Conservation (phyloP, 1,284 basidiomycete species). For the Veloporphyrellus conicus region DNA sequence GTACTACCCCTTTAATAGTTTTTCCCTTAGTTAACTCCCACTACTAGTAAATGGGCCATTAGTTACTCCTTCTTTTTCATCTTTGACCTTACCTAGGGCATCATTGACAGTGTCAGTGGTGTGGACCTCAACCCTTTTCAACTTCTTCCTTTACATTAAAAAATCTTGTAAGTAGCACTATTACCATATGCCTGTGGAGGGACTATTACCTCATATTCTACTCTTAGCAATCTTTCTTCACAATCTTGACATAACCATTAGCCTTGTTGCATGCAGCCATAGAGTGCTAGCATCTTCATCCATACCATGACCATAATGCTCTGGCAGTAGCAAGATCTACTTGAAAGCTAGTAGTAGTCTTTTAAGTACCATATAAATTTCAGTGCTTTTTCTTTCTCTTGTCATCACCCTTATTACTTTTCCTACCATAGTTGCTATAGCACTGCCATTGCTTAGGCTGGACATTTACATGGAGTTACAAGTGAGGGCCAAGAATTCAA, state of each 20-base stretch:
- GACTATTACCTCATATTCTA: not conserved
- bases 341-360: not conserved
- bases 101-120: not conserved
- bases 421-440: slow-evolving; percentile 9
- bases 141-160: not conserved
- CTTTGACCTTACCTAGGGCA: slow-evolving; percentile 3
- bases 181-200: not conserved
- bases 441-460: slow-evolving; percentile 2
- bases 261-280: not conserved
- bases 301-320: not conserved
- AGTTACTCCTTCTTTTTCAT: not conserved
- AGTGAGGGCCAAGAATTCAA: not conserved
- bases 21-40: not conserved
- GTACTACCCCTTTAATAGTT: slow-evolving; percentile 6
- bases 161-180: too few relatives aligned
- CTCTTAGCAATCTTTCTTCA: too few relatives aligned
- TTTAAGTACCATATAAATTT: not conserved
- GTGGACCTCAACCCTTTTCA: slow-evolving; percentile 9
- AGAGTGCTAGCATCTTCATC: slow-evolving; percentile 1
- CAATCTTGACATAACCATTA: slow-evolving; percentile 11
- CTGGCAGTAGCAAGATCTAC: slow-evolving; percentile 1
- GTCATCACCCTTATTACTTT: slow-evolving; percentile 9
- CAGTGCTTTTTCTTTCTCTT: not conserved
- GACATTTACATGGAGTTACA: not conserved
- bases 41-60: too few relatives aligned